Base-by-base conservation (phyloP, 1,284 basidiomycete genomes). In the Cryptococcus sp. region DNA sequence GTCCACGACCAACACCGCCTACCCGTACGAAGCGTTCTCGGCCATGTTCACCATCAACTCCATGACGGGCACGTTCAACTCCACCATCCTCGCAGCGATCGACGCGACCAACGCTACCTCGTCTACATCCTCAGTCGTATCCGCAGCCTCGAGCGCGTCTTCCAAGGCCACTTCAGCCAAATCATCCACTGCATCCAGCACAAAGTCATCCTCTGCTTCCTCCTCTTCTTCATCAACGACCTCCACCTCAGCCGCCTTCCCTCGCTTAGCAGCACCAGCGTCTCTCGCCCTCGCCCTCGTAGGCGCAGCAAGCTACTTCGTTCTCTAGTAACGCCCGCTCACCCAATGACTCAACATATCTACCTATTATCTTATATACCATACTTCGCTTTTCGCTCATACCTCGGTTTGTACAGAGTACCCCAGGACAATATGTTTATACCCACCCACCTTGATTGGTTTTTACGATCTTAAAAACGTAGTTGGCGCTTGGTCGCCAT, bases 11-110 rank as follows among this genome's bases (percentile, higher is more conserved):
- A 75, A 82, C 58, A 76, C 86, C 17, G 79, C 83, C 51, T 87
- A 80, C 77, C 83, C 82, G 3, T 84, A 84, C 55, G 80, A 87
- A 63, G 85, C 89, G 2, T 93, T 91, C 82, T 91, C 90, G n/a
- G 83, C 90, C 59, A 85, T 85, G 68, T 93, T 91, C 81, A 52
- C 63, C 15, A 61, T 79, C 61, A 42, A 61, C 27, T 60, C 63
- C 47, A 78, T 78, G 77, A 72, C 66, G 25, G 79, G 79, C 27
- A 65, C 58, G n/a, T 80, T 76, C 63, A 73, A 75, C 66, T 23
- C 65, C 10, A 65, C 73, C 23, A 64, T 72, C 54, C 54, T 71
- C 19, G 65, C 68, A 41, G 64, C 70, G 41, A 67, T 75, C 47
- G 47, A 59, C 41, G 62, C 65, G 16, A 41, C 52, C 40, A 25